phyloP scores from a whole-genome alignment of 1,284 basidiomycete species.

The Sutorius eximius region DNA sequence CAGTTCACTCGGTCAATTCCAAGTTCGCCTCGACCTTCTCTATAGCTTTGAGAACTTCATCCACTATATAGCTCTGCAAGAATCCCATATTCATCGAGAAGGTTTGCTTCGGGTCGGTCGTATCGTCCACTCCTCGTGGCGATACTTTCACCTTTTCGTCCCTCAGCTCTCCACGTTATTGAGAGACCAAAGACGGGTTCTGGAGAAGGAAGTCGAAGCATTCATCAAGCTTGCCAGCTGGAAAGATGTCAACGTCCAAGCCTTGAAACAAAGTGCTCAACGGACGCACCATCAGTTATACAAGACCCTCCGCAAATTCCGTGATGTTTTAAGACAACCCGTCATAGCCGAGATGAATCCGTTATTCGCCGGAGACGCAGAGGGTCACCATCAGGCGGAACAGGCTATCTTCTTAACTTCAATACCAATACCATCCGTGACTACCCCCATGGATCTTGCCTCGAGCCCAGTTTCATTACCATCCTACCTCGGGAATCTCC shows the following conservation, averaged over 20 bases:
- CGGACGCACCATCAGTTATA: slow-evolving; percentile 91
- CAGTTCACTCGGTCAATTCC: slow-evolving; percentile 85
- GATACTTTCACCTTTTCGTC: slow-evolving; percentile 69
- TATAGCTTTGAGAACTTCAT: slow-evolving; percentile 65
- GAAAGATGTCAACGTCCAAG: slow-evolving; percentile 97
- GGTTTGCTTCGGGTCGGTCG: slow-evolving; percentile 50
- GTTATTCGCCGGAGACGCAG: slow-evolving; percentile 39
- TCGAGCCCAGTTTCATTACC: slow-evolving; percentile 12
- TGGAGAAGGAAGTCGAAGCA: slow-evolving; percentile 83
- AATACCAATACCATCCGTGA: background rate
- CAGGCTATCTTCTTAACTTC: slow-evolving; percentile 10
- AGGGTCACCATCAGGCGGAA: slow-evolving; percentile 25
- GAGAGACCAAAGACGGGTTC: slow-evolving; percentile 53
- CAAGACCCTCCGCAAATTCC: slow-evolving; percentile 89
- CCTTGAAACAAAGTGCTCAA: slow-evolving; percentile 89
- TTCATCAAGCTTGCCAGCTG: slow-evolving; percentile 97
- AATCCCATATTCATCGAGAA: slow-evolving; percentile 26
- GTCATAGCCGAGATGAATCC: slow-evolving; percentile 46
- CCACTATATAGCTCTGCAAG: slow-evolving; percentile 14
- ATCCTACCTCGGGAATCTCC: slow-evolving; percentile 24
- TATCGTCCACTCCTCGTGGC: slow-evolving; percentile 69
- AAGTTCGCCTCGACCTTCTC: slow-evolving; percentile 69
- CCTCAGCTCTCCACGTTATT: slow-evolving; percentile 53
- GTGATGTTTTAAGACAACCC: slow-evolving; percentile 84
- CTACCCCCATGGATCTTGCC: slow-evolving; percentile 5